Evolutionary conservation across 768 basidiomycete species (phyloP), one percentile per base, ranked within the genome.

Genomic region (Thelephora aurantiotincta): DNA sequence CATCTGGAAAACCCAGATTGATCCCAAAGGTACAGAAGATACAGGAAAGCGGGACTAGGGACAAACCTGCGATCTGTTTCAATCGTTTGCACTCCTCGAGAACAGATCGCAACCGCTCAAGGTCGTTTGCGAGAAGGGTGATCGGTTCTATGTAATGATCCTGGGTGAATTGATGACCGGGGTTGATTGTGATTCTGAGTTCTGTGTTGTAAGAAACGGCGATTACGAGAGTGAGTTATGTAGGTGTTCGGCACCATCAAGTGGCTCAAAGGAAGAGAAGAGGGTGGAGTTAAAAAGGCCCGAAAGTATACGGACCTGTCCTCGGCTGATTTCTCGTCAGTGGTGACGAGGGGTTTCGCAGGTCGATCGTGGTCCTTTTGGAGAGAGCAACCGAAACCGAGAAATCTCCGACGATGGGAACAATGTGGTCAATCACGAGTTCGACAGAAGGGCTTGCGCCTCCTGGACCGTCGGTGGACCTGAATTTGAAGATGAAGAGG

Each of bases 391-490:
- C 75, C 7, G 65, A 59, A 35, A 83, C 67, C 4, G 68, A 62
- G 54, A 82, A 75, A 33, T 66, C 61, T 9, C 68, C 69, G 46
- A 72, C 69, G 30, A 86, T 72, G 2, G 80, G 79, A n/a, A 75
- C 69, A 2, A 73, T 65, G 44, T 67, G 69, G 49, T 76, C 65
- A 7, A 77, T 62, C 16, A 70, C 62, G 34, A 74, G 63, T 20
- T 64, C 65, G 9, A 9, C 9, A 4, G 26, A 30, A 4, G 26
- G 26, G 26, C 26, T 30, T 30, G 26, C 26, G 16, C 64, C 62
- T 23, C 55, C 45, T 12, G 55, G 43, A 36, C 51, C 44, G 43
- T 50, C 23, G 44, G 48, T 7, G 45, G 58, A 35, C 45, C 62
- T 69, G 44, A 58, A 60, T 50, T 67, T 71, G 58, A 72, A 68